Base-by-base conservation (phyloP, 306 rosid genomes). In the Quillaja saponaria region DNA sequence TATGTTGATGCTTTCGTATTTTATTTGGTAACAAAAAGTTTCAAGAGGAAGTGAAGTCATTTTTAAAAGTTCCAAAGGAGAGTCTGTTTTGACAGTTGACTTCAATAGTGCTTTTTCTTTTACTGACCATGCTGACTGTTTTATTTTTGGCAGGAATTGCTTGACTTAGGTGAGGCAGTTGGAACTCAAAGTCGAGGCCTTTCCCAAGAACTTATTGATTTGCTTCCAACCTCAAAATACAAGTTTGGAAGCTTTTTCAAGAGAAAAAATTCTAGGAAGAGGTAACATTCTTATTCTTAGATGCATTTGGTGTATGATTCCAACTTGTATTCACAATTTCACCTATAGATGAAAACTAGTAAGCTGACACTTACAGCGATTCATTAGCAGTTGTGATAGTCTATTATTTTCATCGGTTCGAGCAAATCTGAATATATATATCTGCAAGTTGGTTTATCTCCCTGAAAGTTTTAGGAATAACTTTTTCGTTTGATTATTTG, bases 131-230 rank as follows among this genome's bases (percentile, higher is more conserved):
- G 11, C 13, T 42, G 2, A 40, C n/a, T 45, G 52, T 34, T 16
- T 15, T 41, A 19, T 82, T 50, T 61, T 64, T 50, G 54, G 28
- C 76, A 91, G 97, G 96, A 87, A 73, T 76, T 88, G 46, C 81
- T 91, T 48, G 91, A 88, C 74, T 74, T 88, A 64, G 95, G 96
- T 38, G 97, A 91, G 71, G 82, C 95, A 37, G 91, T 88, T 68
- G 97, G 95, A 74, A 84, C 87, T 53, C 78, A 91, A 78, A 85
- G 83, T 72, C 82, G 95, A 40, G 96, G 97, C 55, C 96, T 91
- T 62, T 75, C 95, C 1, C 78, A 78, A 55, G 96, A 91, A 58
- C 95, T 83, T 34, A 91, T 91, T 57, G 82, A 76, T 70, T 76
- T 58, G 63, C 95, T 91, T 80, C 97, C 96, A 12, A 85, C 82